Base-by-base conservation (phyloP, 345 rosid species). In the Gynandropsis gynandra region DNA sequence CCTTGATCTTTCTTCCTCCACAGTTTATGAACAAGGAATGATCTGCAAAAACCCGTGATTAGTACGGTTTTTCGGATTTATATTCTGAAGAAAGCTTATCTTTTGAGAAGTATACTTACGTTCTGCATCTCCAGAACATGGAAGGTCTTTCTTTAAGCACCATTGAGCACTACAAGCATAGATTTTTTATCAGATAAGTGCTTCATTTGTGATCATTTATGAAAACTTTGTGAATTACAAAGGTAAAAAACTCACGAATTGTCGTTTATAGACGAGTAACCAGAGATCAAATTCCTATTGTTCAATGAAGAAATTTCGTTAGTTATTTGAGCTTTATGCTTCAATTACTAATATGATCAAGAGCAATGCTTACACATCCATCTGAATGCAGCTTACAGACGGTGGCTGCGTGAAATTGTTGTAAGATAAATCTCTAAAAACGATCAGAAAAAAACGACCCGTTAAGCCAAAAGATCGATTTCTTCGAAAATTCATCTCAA, bases 371-470 rank as follows among this genome's bases (percentile, higher is more conserved):
- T 71, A 87, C 95, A 80, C 74, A 5, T 5, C 1, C 1, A 56
- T 39, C 44, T 62, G 69, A 34, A 18, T 58, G 72, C 96, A 90
- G 58, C 79, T 59, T 17, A 5, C 0, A 15, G 39, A 2, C 57
- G 75, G 38, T 40, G 83, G 43, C 19, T 66, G 66, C 0, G 84
- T 77, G 65, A 92, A 92, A 56, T 73, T 92, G 82, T 92, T 92
- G 70, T 82, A 80, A 37, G 98, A 90, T 49, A 86, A 63, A 71
- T 90, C 98, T 4, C 98, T 90, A 81, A 48, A 63, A 64, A 13
- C 13, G 55, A 29, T 24, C 20, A 10, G 52, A 52, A 7, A 1
- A 31, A 14, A 48, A n/a, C 14, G 33, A 44, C 42, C 6, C 4
- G 14, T 29, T 50, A 29, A 38, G 16, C 15, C 35, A 1, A 15